These are phyloP conservation scores for Claviceps monticola DNA, from an alignment of 2,329 filamentous ascomycete species.

Conservation along the genomic window DNA sequence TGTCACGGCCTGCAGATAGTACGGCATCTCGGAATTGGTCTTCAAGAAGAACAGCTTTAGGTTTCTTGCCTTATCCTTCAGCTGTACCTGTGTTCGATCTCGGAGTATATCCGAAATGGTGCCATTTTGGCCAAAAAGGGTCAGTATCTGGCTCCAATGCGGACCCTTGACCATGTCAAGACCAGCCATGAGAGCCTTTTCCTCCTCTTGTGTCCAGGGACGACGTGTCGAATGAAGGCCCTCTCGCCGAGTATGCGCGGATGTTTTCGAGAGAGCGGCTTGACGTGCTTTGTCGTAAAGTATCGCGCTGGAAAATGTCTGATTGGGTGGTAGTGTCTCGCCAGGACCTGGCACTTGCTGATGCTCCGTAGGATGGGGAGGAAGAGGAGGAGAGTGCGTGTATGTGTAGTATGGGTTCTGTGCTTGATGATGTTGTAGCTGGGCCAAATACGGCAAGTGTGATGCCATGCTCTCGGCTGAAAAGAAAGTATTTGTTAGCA, in stretches of 20 bases:
- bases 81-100: conserved; percentile 78
- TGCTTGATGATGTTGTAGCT: conserved; percentile 24
- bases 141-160: conserved; percentile 85
- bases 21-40: conserved; percentile 80
- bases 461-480: conserved; percentile 20
- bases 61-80: conserved; percentile 86
- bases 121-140: conserved; percentile 67
- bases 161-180: conserved; percentile 81
- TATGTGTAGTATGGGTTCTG: conserved; percentile 23
- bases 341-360: conserved; percentile 16
- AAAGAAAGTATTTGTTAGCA: conserved; percentile 4
- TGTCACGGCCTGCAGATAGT: conserved; percentile 75
- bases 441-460: conserved; percentile 23
- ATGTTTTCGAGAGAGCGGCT: conserved; percentile 42
- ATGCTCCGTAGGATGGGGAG: conserved; percentile 22
- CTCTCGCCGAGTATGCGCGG: conserved; percentile 40
- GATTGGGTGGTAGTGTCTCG: conserved; percentile 38
- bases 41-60: conserved; percentile 86
- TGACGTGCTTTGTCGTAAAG: conserved; percentile 46
- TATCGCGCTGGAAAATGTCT: conserved; percentile 38
- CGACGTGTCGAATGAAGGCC: conserved; percentile 51
- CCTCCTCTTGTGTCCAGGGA: conserved; percentile 80
- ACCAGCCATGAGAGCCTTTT: conserved; percentile 78
- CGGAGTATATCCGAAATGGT: conserved; percentile 72
- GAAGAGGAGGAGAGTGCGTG: conserved; percentile 20